These are phyloP conservation scores for Cryptococcus depauperatus DNA, from an alignment of 1,284 basidiomycete species.

Conservation along the genomic window DNA sequence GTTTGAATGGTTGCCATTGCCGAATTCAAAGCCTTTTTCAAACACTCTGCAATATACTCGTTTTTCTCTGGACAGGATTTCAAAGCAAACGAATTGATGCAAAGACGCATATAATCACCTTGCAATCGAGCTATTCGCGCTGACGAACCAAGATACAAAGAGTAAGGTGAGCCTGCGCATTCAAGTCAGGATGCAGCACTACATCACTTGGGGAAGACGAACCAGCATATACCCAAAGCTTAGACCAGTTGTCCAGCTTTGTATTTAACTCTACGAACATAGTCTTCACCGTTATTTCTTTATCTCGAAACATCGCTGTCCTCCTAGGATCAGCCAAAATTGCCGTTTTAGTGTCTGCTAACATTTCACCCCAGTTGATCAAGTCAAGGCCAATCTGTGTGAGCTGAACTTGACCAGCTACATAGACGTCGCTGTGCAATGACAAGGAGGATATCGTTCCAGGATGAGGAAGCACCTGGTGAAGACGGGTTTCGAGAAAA, in stretches of 20 bases:
- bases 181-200: background rate
- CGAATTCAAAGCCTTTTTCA: constrained; percentile 29
- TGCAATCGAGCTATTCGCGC: constrained; percentile 26
- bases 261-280: constrained; percentile 30
- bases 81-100: constrained; percentile 31
- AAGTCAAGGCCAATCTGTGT: constrained; percentile 32
- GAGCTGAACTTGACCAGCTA: constrained; percentile 29
- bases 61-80: constrained; percentile 22
- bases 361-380: constrained; percentile 25
- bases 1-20: constrained; percentile 30
- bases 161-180: constrained; percentile 24
- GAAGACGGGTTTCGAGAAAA: constrained; percentile 21
- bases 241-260: constrained; percentile 29
- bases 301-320: constrained; percentile 14
- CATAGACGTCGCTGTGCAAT: constrained; percentile 31
- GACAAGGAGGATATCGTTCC: constrained; percentile 18
- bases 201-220: constrained; percentile 3
- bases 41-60: constrained; percentile 19
- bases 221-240: constrained; percentile 31
- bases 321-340: constrained; percentile 17
- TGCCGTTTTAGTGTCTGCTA: constrained; percentile 17
- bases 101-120: constrained; percentile 31
- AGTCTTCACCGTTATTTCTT: constrained; percentile 16
- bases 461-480: constrained; percentile 17
- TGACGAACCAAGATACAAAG: constrained; percentile 27